Evolutionary conservation across 2,329 filamentous ascomycete species (phyloP).

Genomic region (Cytospora leucostoma): DNA sequence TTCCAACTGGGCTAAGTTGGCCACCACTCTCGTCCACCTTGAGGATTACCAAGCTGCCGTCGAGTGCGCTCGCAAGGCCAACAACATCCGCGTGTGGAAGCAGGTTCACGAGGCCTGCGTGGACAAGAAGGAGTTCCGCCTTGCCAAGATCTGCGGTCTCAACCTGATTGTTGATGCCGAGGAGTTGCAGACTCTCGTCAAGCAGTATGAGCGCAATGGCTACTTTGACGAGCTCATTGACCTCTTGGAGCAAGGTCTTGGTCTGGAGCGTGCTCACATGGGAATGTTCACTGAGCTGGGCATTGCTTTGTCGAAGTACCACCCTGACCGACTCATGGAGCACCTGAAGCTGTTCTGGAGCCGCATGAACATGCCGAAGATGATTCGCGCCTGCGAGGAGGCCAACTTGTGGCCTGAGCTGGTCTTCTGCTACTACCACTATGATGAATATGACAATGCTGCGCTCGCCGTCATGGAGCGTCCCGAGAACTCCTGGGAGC

Average conservation of each 20-base stretch:
- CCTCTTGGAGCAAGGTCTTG: slow-evolving; percentile 90
- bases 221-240: slow-evolving; percentile 98
- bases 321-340: slow-evolving; percentile 95
- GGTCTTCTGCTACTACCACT: slow-evolving; percentile 97
- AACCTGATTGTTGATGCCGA: slow-evolving; percentile 98
- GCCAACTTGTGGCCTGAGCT: slow-evolving; percentile 96
- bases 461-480: slow-evolving; percentile 97
- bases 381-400: slow-evolving; percentile 90
- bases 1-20: slow-evolving; percentile 99
- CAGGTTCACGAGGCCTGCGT: slow-evolving; percentile 97
- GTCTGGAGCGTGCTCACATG: slow-evolving; percentile 91
- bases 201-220: slow-evolving; percentile 94
- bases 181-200: slow-evolving; percentile 87
- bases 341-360: slow-evolving; percentile 99
- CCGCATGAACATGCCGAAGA: slow-evolving; percentile 95
- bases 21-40: slow-evolving; percentile 95
- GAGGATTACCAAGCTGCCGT: slow-evolving; percentile 97
- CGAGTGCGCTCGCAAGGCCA: slow-evolving; percentile 96
- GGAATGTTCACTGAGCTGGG: slow-evolving; percentile 95
- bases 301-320: slow-evolving; percentile 90
- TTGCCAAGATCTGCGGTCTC: slow-evolving; percentile 97
- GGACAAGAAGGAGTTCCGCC: slow-evolving; percentile 96
- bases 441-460: slow-evolving; percentile 97
- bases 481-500: slow-evolving; percentile 96
- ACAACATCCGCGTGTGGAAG: slow-evolving; percentile 99